Conservation (phyloP, 768 basidiomycete species). For the Hygrocybe punicea region DNA sequence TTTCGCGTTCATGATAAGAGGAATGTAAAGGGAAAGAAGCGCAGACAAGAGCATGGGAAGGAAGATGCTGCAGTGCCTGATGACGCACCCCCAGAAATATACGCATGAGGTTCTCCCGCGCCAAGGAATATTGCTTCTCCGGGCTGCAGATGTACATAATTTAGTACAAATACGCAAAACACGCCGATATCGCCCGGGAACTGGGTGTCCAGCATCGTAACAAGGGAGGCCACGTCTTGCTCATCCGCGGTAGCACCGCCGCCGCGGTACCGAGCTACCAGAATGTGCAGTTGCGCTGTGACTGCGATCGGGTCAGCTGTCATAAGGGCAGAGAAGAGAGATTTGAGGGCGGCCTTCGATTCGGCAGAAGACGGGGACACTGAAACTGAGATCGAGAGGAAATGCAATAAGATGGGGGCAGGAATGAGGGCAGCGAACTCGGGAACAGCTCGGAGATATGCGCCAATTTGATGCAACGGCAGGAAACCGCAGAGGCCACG, state of each 20-base stretch:
- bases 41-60: too few species aligned
- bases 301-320: conserved; percentile 56
- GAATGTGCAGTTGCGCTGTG: conserved; percentile 49
- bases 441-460: conserved; percentile 61
- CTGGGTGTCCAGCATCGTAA: conserved; percentile 60
- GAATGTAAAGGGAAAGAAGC: not conserved
- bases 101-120: conserved; percentile 96
- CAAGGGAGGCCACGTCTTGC: conserved; percentile 54
- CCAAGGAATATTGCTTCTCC: conserved; percentile 94
- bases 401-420: conserved; percentile 45
- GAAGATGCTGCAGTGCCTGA: not conserved
- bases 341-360: conserved; percentile 63
- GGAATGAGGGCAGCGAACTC: conserved; percentile 78
- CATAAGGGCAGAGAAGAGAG: conserved; percentile 83
- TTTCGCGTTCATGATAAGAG: not conserved
- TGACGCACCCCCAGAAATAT: conserved; percentile 76
- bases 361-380: conserved; percentile 32
- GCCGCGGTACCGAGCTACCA: conserved; percentile 62
- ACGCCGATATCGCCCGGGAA: conserved; percentile 93
- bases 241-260: conserved; percentile 42
- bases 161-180: conserved; percentile 87
- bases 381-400: conserved; percentile 46
- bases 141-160: conserved; percentile 71
- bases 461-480: conserved; percentile 69
- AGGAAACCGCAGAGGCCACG: conserved; percentile 90